Percentiles rank a stretch among this genome's conserved stretches.
phyloP scores from a whole-genome alignment of 106 monocot genomes.

The Narthecium ossifragum region DNA sequence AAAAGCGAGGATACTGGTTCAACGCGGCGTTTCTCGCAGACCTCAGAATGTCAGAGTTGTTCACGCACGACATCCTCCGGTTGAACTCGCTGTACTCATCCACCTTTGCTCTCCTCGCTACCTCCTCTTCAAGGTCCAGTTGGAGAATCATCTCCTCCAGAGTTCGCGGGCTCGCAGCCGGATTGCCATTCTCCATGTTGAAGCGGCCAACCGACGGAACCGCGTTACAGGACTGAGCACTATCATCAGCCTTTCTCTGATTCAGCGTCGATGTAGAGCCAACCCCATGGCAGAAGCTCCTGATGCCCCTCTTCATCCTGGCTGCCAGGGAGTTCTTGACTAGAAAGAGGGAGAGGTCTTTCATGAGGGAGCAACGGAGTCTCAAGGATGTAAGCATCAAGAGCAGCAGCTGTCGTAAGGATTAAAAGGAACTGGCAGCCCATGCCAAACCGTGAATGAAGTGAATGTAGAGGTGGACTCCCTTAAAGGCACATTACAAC shows the following conservation, averaged over 20 bases:
- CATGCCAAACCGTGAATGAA: conserved; percentile 32
- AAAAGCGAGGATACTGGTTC: conserved; percentile 81
- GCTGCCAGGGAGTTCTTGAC: conserved; percentile 57
- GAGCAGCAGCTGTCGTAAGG: background rate
- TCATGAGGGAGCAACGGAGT: conserved; percentile 30
- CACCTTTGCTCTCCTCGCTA: conserved; percentile 31
- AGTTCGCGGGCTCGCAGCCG: conserved; percentile 25
- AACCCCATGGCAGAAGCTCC: conserved; percentile 60
- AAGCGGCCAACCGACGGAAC: conserved; percentile 5
- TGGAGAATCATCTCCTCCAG: conserved; percentile 86
- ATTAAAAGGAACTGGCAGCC: conserved; percentile 10
- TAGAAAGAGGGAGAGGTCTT: conserved; percentile 60
- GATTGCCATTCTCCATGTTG: conserved; percentile 6
- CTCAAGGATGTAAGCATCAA: background rate
- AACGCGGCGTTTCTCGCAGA: conserved; percentile 65
- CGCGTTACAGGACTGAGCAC: conserved; percentile 15
- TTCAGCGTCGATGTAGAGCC: conserved; percentile 54
- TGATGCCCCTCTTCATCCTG: conserved; percentile 74
- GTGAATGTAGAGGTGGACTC: conserved; percentile 34
- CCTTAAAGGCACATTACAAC: conserved; percentile 16
- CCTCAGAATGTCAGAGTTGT: conserved; percentile 66
- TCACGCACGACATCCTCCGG: conserved; percentile 68
- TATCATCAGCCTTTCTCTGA: conserved; percentile 22
- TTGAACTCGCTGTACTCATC: conserved; percentile 20
- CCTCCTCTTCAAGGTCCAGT: conserved; percentile 77